Evolutionary conservation across 192 early-diverging fungal genomes (phyloP).

Genomic region (Lunasporangiospora selenospora): DNA sequence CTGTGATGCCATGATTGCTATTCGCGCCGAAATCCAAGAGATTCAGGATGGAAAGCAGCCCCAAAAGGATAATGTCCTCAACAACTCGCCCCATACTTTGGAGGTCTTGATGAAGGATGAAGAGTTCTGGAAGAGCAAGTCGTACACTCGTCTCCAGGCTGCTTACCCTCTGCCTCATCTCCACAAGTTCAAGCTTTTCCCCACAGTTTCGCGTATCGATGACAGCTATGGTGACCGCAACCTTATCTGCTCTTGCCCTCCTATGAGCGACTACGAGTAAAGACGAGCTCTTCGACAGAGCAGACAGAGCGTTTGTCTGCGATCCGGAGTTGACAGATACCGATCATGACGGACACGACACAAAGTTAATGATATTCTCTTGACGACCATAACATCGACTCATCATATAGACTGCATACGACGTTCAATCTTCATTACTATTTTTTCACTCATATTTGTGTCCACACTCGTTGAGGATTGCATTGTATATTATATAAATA

Average conservation of each 20-base stretch:
- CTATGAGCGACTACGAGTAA: slow-evolving; percentile 79
- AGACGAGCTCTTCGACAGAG: not conserved
- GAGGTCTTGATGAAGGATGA: slow-evolving; percentile 75
- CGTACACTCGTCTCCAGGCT: slow-evolving; percentile 87
- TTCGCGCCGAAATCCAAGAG: slow-evolving; percentile 90
- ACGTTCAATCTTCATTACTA: no score
- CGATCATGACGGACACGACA: no score
- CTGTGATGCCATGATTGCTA: slow-evolving; percentile 97
- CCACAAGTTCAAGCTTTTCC: slow-evolving; percentile 96
- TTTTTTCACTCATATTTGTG: no score
- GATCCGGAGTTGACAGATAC: no score
- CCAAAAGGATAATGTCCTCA: slow-evolving; percentile 86
- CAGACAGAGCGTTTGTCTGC: no score
- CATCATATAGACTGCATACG: no score
- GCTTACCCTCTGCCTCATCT: slow-evolving; percentile 90
- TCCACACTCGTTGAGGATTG: no score
- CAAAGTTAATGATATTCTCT: no score
- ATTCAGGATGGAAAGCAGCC: slow-evolving; percentile 88
- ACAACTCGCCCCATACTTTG: slow-evolving; percentile 89
- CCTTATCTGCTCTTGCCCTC: slow-evolving; percentile 96
- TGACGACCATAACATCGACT: no score
- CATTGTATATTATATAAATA: no score
- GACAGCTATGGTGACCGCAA: slow-evolving; percentile 96
- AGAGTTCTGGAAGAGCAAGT: slow-evolving; percentile 74
- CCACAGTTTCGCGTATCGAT: slow-evolving; percentile 90